These are phyloP conservation scores for Mucor irregularis DNA, from an alignment of 371 early-diverging fungal genomes.

Conservation along the genomic window DNA sequence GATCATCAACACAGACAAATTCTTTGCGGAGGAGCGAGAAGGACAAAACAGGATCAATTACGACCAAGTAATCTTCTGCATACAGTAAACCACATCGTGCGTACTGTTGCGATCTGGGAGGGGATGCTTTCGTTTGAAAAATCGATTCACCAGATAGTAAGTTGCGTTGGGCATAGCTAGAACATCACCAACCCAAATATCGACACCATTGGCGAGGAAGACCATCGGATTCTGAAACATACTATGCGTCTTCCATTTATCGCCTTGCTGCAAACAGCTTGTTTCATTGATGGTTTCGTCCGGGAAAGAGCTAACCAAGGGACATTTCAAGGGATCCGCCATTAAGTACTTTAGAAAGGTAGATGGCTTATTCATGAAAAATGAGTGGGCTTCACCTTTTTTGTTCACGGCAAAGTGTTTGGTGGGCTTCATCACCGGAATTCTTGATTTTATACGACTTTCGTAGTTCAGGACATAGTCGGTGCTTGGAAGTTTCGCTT, in stretches of 20 bases:
- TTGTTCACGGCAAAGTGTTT: neutral
- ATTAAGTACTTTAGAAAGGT: neutral
- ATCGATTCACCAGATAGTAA: too few relatives aligned
- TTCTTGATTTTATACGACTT: neutral
- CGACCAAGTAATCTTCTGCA: too few relatives aligned
- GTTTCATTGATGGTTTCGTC: neutral
- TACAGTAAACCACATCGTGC: too few relatives aligned
- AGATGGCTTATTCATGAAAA: conserved; percentile 8
- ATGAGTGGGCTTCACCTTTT: neutral
- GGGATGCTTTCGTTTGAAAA: too few relatives aligned
- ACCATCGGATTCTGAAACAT: conserved; percentile 10
- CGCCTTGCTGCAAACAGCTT: conserved; percentile 2
- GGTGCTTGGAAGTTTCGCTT: neutral
- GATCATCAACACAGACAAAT: too few relatives aligned
- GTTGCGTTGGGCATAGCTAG: too few relatives aligned
- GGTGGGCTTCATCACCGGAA: neutral
- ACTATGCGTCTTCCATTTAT: conserved; percentile 4
- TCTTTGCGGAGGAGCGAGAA: too few relatives aligned
- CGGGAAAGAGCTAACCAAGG: neutral
- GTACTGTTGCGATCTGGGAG: too few relatives aligned
- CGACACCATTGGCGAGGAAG: neutral
- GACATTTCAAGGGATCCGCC: conserved; percentile 3
- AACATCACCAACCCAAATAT: conserved; percentile 1
- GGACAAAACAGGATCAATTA: too few relatives aligned
- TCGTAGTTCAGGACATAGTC: conserved; percentile 1